Percentiles rank a stretch among this genome's conserved stretches.
These are phyloP conservation scores for Cladophialophora yegresii DNA, from an alignment of 2,329 filamentous ascomycete genomes.

Conservation along the genomic window DNA sequence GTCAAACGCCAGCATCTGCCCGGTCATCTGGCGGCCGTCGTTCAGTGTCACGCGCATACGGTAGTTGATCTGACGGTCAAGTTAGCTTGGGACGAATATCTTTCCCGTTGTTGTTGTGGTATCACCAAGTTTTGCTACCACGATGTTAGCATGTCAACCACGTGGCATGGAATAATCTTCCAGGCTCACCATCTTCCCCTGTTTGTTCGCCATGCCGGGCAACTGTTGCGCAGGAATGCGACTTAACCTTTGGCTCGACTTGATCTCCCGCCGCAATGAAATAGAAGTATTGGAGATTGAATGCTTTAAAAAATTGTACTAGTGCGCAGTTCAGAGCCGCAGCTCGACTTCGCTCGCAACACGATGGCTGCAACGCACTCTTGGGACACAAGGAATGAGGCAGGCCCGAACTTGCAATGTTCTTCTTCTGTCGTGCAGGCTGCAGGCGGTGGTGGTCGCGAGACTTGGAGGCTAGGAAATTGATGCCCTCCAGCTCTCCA, in stretches of 20 bases:
- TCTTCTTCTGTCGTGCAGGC: constrained; percentile 2
- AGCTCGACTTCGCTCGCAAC: constrained; percentile 30
- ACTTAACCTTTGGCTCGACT: constrained; percentile 34
- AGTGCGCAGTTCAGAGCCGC: constrained; percentile 32
- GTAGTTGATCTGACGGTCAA: constrained; percentile 80
- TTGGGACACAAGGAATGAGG: constrained; percentile 6
- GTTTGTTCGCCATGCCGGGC: constrained; percentile 77
- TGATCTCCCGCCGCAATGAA: not conserved
- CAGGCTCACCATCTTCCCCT: constrained; percentile 95
- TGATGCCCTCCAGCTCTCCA: constrained; percentile 14
- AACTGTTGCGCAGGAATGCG: constrained; percentile 50
- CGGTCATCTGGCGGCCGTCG: constrained; percentile 94
- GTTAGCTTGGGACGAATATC: constrained; percentile 11
- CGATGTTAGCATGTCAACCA: constrained; percentile 40
- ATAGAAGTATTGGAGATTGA: constrained; percentile 4
- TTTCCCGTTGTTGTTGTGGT: not conserved
- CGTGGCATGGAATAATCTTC: not conserved
- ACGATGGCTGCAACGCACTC: constrained; percentile 34
- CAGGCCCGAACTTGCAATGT: constrained; percentile 34
- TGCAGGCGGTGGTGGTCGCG: constrained; percentile 2
- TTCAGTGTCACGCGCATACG: constrained; percentile 96
- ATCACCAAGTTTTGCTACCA: constrained; percentile 66
- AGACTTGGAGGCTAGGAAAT: constrained; percentile 8
- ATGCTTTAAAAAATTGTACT: constrained; percentile 28
- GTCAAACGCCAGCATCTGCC: constrained; percentile 97